Conservation (phyloP, 129 eudicot genomes). For the Chrysanthemum makinoi region DNA sequence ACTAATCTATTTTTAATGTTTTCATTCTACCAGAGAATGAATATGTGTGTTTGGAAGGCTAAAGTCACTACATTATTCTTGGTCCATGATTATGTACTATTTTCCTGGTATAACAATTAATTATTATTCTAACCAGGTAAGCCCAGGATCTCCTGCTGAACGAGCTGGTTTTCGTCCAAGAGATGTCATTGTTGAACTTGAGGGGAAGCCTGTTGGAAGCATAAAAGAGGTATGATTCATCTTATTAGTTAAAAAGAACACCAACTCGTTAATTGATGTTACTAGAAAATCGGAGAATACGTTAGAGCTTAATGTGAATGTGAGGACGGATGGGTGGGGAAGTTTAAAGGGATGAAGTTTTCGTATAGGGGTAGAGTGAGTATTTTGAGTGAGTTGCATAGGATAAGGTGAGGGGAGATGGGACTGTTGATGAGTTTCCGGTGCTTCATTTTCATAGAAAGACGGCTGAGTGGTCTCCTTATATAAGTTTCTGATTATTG, state of each 20-base stretch:
- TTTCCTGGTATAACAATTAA: not conserved
- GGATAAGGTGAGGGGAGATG: constrained; percentile 69
- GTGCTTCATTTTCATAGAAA: constrained; percentile 87
- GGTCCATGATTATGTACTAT: no score
- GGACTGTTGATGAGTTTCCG: constrained; percentile 69
- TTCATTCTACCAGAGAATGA: no score
- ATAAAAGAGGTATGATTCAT: constrained; percentile 56
- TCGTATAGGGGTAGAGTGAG: constrained; percentile 83
- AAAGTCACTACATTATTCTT: no score
- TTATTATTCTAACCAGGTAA: constrained; percentile 42
- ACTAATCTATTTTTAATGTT: no score
- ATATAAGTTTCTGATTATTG: constrained; percentile 46
- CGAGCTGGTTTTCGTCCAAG: constrained; percentile 81
- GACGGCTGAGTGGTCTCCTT: constrained; percentile 75
- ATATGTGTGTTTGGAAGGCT: no score
- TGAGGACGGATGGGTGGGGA: constrained; percentile 93
- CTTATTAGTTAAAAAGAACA: not conserved
- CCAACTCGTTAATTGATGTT: not conserved
- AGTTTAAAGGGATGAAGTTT: constrained; percentile 69
- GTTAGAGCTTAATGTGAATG: constrained; percentile 66
- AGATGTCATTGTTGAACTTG: constrained; percentile 68
- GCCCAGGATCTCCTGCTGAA: constrained; percentile 88
- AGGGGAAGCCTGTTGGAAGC: constrained; percentile 68
- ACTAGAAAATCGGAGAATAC: constrained; percentile 1
- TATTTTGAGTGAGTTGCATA: constrained; percentile 83